Evolutionary conservation across 345 rosid genomes (phyloP).

Genomic region (Physaria fendleri): DNA sequence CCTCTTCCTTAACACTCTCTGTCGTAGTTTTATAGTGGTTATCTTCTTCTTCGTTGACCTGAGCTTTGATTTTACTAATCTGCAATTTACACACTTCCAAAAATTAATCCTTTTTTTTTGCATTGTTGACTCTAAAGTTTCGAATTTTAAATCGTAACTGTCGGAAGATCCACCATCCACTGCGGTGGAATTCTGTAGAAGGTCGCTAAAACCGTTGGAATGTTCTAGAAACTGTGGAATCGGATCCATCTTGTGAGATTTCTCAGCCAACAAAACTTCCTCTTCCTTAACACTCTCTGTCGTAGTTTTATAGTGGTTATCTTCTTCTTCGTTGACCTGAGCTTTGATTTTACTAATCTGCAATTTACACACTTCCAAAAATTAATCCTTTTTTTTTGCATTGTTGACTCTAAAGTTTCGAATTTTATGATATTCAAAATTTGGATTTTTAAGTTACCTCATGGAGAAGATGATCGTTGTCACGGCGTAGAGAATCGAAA

Average conservation of each 20-base stretch:
- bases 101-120: neutral
- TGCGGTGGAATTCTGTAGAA: constrained; percentile 31
- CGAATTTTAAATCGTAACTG: too few relatives aligned
- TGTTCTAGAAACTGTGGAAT: constrained; percentile 24
- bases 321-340: constrained; percentile 41
- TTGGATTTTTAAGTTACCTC: constrained; percentile 43
- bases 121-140: neutral
- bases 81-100: constrained; percentile 19
- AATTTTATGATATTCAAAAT: neutral
- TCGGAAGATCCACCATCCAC: too few relatives aligned
- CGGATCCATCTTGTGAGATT: constrained; percentile 10
- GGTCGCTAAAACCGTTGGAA: constrained; percentile 37
- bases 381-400: neutral
- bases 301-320: constrained; percentile 1
- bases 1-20: constrained; percentile 59
- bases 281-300: constrained; percentile 61
- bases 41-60: constrained; percentile 38
- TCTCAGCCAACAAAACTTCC: constrained; percentile 34
- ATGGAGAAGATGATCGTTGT: constrained; percentile 69
- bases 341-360: constrained; percentile 78
- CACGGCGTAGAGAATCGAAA: constrained; percentile 61
- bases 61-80: constrained; percentile 72
- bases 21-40: constrained; percentile 9
- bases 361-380: neutral
- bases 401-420: neutral